phyloP scores from a whole-genome alignment of 2,329 filamentous ascomycete genomes.

The Penicillium brevicompactum region DNA sequence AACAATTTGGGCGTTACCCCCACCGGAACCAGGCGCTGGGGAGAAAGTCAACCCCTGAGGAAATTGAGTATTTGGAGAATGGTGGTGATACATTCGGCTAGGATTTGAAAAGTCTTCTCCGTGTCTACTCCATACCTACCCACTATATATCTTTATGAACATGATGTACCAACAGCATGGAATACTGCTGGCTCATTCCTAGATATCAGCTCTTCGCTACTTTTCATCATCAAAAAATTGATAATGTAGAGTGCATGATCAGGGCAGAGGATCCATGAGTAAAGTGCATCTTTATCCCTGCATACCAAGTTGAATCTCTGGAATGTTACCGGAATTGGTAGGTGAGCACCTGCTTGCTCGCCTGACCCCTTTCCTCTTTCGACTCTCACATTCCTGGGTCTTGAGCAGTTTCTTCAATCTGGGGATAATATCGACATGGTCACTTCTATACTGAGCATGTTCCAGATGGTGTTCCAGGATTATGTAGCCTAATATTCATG shows the following conservation, averaged over 20 bases:
- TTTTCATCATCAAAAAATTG: no score
- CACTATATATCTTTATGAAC: no score
- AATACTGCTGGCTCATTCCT: no score
- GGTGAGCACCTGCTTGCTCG: not conserved
- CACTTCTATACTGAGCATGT: no score
- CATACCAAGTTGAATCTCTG: not conserved
- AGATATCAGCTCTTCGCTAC: no score
- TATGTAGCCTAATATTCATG: no score
- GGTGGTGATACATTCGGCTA: slow-evolving; percentile 24
- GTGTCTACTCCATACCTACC: no score
- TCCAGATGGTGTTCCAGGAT: no score
- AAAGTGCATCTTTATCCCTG: not conserved
- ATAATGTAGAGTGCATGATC: not conserved
- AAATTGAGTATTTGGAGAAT: slow-evolving; percentile 24
- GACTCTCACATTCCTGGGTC: not conserved
- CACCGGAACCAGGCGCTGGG: slow-evolving; percentile 28
- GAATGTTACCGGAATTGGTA: not conserved
- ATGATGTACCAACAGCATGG: no score
- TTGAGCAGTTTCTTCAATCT: no score
- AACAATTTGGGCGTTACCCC: slow-evolving; percentile 28
- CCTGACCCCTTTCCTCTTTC: not conserved
- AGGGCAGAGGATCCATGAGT: not conserved
- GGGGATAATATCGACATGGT: no score
- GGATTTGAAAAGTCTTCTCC: not conserved
- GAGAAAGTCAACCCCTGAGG: slow-evolving; percentile 21